Percentiles rank a stretch among this genome's conserved stretches.
Evolutionary conservation across 2,329 filamentous ascomycete genomes (phyloP).

Genomic region (Sporothrix humicola): DNA sequence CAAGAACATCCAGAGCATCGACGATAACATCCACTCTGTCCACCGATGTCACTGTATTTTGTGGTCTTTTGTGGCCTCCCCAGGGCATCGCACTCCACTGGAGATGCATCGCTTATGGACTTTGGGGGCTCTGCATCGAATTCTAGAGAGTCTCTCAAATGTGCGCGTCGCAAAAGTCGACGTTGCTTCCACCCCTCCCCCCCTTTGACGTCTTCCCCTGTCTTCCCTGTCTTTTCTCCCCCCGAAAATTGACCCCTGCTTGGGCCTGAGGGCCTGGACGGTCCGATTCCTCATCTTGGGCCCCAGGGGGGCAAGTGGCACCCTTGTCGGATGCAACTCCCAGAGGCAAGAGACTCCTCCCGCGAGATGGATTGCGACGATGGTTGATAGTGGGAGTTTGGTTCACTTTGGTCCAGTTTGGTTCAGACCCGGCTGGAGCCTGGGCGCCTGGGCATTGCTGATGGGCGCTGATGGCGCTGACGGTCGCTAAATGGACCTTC

Average conservation of each 20-base stretch:
- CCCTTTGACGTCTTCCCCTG: not conserved
- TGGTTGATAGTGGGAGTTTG: not conserved
- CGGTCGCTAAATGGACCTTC: not conserved
- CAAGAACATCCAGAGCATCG: not conserved
- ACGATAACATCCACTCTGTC: not conserved
- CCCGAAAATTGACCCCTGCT: not conserved
- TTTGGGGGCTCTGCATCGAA: not conserved
- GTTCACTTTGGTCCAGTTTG: not conserved
- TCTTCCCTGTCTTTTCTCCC: not conserved
- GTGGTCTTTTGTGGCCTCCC: not conserved
- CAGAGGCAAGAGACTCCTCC: not conserved
- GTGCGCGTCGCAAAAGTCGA: not conserved
- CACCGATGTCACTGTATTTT: not conserved
- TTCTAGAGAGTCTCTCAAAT: not conserved
- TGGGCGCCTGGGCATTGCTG: conserved; percentile 7
- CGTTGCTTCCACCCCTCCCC: not conserved
- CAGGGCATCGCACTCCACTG: not conserved
- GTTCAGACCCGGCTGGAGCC: not conserved
- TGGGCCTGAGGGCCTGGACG: not conserved
- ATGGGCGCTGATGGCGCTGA: not conserved
- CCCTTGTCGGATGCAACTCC: conserved; percentile 11
- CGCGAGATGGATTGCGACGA: not conserved
- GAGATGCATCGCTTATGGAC: conserved; percentile 7
- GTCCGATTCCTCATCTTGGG: conserved; percentile 20
- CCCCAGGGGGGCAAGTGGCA: not conserved